Percentiles rank a stretch among this genome's conserved stretches.
phyloP scores from a whole-genome alignment of 495 filamentous ascomycete species.

The Neurospora sp. region DNA sequence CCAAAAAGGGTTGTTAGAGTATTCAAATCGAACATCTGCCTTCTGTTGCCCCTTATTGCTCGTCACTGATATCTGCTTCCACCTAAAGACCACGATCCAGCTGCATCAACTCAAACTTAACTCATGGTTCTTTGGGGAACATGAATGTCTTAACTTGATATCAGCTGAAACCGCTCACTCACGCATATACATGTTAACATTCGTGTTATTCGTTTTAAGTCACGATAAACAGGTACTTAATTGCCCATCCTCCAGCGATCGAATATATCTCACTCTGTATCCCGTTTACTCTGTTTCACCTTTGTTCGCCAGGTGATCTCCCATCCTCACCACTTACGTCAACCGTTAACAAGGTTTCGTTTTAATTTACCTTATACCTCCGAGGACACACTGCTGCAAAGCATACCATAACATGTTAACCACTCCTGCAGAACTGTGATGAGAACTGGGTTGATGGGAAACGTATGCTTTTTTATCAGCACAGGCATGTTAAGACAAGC shows the following conservation, averaged over 20 bases:
- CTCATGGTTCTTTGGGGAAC: background rate
- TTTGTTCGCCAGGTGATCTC: background rate
- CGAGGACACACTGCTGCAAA: background rate
- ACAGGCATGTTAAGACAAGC: too few species aligned
- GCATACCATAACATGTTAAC: too few species aligned
- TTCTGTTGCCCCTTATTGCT: background rate
- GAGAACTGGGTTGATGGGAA: too few species aligned
- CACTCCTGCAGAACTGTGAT: too few species aligned
- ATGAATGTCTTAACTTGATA: background rate
- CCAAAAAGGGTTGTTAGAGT: background rate
- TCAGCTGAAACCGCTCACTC: background rate
- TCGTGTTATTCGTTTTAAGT: background rate
- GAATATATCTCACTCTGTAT: background rate
- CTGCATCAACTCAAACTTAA: background rate
- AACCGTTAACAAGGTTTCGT: background rate
- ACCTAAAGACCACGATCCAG: background rate
- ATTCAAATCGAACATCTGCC: background rate
- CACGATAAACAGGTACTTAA: background rate
- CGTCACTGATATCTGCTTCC: background rate
- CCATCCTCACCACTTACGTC: background rate
- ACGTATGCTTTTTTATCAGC: too few species aligned
- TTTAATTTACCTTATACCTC: background rate
- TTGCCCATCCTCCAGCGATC: background rate
- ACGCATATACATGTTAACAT: accelerated
- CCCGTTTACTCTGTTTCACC: background rate